Evolutionary conservation across 2,329 filamentous ascomycete genomes (phyloP), one percentile per base, ranked within the genome.

Genomic region (Aspergillus novofumigatus): DNA sequence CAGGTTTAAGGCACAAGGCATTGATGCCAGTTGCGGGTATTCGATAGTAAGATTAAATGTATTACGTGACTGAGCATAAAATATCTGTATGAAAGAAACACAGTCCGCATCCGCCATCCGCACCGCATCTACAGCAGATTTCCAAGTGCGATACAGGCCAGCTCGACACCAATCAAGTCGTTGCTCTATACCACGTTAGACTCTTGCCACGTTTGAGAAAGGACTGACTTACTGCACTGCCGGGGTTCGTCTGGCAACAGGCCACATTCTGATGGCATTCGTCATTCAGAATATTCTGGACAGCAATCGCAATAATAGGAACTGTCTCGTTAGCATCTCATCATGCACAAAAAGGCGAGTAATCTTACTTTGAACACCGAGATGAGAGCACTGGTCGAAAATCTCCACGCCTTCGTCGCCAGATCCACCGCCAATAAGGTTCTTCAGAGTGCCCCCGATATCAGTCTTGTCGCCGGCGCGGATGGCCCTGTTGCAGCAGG

Each of bases 321-420:
- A 72, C 67, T 70, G 49, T 8, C 41, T n/a, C 5, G 23, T 26
- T 54, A 63, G 55, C 25, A 29, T 26, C 21, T 42, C 8, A 45
- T 9, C 41, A 10, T 9, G 26, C 14, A 26, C 14, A 41, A n/a
- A n/a, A 28, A 3, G 29, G 23, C 17, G 5, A 50, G 11, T 1
- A 9, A 26, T 52, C 70, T 58, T 66, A 72, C 72, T 47, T 49
- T 67, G 50, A 51, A 72, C 25, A 52, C 67, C 64, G 35, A 76
- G 65, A 65, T 74, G 71, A 63, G 72, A 74, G 72, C 73, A 76
- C 63, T 73, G 66, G 58, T 69, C 64, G 65, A 74, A 73, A 56
- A 75, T 61, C 64, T 67, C 68, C n/a, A 73, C 51, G 42, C 70
- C 67, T 49, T 67, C 55, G 26, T 69, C 55, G 52, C 66, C 68